Conservation (phyloP, 192 early-diverging fungal genomes). For the Geranomyces michiganensis region DNA sequence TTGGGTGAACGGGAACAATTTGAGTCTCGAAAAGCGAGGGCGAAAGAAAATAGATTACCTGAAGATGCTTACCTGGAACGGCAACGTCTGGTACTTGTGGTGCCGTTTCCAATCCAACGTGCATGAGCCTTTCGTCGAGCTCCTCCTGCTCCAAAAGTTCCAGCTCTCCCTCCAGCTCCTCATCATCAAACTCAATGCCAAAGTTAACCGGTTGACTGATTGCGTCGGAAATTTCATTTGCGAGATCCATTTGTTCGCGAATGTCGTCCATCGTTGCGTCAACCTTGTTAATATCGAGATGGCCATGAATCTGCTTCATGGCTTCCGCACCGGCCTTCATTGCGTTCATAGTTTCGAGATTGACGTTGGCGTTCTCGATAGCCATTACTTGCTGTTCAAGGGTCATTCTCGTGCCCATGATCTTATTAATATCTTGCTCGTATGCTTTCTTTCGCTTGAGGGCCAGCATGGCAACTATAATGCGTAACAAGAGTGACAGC, state of each 20-base stretch:
- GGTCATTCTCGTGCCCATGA: constrained; percentile 84
- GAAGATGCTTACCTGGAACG: constrained; percentile 61
- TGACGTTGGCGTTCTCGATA: constrained; percentile 95
- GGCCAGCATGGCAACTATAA: constrained; percentile 82
- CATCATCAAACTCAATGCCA: constrained; percentile 91
- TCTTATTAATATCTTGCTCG: constrained; percentile 84
- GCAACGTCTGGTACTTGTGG: constrained; percentile 66
- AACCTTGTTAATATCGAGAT: constrained; percentile 87
- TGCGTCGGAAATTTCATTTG: constrained; percentile 91
- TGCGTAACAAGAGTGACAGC: not conserved
- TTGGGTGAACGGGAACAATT: not conserved
- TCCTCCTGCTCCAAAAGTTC: constrained; percentile 94
- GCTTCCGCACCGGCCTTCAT: constrained; percentile 91
- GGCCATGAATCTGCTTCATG: constrained; percentile 91
- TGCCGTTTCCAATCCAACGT: constrained; percentile 47
- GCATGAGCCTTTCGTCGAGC: constrained; percentile 81
- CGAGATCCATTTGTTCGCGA: constrained; percentile 95
- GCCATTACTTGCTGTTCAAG: constrained; percentile 94
- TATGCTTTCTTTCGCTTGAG: constrained; percentile 91
- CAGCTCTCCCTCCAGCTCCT: constrained; percentile 87
- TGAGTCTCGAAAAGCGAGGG: not conserved
- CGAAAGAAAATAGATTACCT: not conserved
- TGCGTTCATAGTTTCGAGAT: constrained; percentile 92
- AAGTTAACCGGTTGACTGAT: constrained; percentile 87
- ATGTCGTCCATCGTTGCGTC: constrained; percentile 97